Conservation (phyloP, 768 basidiomycete genomes). For the Coprinopsis strossmayeri region DNA sequence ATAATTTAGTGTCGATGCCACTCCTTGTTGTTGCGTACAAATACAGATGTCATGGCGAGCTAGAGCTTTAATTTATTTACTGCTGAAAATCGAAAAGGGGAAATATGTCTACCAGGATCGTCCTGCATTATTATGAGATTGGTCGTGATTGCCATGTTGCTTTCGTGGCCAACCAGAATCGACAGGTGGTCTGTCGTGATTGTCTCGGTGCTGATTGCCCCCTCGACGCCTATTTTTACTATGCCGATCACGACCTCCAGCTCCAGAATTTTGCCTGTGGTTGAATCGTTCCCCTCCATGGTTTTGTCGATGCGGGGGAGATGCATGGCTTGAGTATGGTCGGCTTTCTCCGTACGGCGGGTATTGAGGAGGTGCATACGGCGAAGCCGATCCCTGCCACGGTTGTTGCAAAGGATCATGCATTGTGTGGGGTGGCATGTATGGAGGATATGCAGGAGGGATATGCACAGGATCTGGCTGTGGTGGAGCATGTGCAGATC, state of each 20-base stretch:
- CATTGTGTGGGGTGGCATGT: slow-evolving; percentile 8
- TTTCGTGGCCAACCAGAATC: slow-evolving; percentile 58
- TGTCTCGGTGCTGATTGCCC: not conserved
- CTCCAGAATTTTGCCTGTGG: slow-evolving; percentile 25
- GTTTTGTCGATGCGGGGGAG: not conserved
- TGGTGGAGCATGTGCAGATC: slow-evolving; percentile 7
- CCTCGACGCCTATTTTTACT: slow-evolving; percentile 24
- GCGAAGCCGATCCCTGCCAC: slow-evolving; percentile 12
- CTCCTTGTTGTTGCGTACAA: not conserved
- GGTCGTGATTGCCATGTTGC: slow-evolving; percentile 19
- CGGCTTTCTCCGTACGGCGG: not conserved
- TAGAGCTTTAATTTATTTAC: not conserved
- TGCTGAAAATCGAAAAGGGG: no score
- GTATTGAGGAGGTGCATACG: slow-evolving; percentile 10
- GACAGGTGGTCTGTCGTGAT: slow-evolving; percentile 20
- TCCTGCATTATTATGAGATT: not conserved
- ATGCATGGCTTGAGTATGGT: not conserved
- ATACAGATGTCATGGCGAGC: not conserved
- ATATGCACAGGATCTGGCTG: slow-evolving; percentile 10
- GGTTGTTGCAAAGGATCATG: slow-evolving; percentile 10
- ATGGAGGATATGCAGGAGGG: slow-evolving; percentile 9
- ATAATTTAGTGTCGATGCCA: not conserved
- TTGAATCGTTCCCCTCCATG: not conserved
- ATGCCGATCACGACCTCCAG: slow-evolving; percentile 19
- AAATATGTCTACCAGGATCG: no score